These are phyloP conservation scores for Scenedesmus sp. DNA, from an alignment of 163 green algal genomes.

Conservation along the genomic window DNA sequence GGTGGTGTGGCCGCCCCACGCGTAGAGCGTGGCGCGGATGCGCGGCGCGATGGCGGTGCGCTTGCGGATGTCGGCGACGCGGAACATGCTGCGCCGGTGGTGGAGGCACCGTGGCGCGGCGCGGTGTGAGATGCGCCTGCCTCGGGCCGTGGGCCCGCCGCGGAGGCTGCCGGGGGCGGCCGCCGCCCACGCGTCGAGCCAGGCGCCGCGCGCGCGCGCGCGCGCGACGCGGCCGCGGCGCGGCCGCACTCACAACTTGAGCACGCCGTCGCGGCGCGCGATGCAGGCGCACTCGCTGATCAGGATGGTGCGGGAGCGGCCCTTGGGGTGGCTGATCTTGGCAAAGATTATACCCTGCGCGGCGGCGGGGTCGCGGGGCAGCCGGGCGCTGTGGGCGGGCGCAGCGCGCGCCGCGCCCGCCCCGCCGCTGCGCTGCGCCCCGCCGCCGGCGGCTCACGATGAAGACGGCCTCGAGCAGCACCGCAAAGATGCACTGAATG, in stretches of 20 bases:
- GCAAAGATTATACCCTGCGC: constrained; percentile 82
- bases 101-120: no score
- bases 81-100: constrained; percentile 78
- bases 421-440: no score
- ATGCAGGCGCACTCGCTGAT: constrained; percentile 86
- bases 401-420: no score
- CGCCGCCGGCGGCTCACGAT: no score
- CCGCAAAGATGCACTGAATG: constrained; percentile 65
- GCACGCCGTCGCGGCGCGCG: constrained; percentile 79
- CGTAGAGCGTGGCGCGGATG: constrained; percentile 79
- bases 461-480: constrained; percentile 75
- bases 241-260: constrained; percentile 81
- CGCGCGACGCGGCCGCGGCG: no score
- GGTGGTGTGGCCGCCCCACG: constrained; percentile 74
- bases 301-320: constrained; percentile 75
- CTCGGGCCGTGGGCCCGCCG: no score
- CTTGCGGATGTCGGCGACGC: constrained; percentile 84
- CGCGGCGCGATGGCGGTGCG: constrained; percentile 73
- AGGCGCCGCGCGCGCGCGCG: no score
- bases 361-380: no score
- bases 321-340: constrained; percentile 85
- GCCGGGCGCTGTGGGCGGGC: no score
- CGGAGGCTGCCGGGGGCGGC: no score
- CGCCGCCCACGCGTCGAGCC: no score
- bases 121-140: no score